Conservation (phyloP, 805 yeast species). For the Scheffersomyces amazonensis region DNA sequence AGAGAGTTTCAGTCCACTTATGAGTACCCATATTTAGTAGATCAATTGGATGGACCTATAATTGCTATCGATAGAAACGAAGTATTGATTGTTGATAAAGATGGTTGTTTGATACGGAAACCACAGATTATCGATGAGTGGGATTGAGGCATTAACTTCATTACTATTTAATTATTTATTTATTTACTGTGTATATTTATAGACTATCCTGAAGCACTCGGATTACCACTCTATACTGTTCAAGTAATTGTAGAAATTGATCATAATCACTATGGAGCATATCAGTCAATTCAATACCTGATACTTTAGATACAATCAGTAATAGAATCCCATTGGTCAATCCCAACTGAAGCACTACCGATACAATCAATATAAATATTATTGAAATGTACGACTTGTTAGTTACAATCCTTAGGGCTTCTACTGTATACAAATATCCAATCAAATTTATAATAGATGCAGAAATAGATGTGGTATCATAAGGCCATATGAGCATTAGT, state of each 20-base stretch:
- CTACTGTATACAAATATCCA: conserved; percentile 62
- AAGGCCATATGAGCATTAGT: conserved; percentile 94
- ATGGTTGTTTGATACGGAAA: conserved; percentile 20
- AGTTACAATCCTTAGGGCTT: conserved; percentile 41
- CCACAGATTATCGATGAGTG: conserved; percentile 6
- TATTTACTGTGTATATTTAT: neutral
- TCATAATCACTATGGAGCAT: conserved; percentile 11
- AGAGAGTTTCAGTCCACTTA: conserved; percentile 71
- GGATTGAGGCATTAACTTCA: conserved; percentile 2
- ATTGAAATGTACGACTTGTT: conserved; percentile 12
- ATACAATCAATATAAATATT: conserved; percentile 10
- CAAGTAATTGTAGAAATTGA: conserved; percentile 1
- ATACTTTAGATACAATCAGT: conserved; percentile 4
- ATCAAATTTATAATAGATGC: conserved; percentile 57
- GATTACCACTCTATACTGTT: neutral
- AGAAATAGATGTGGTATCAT: conserved; percentile 69
- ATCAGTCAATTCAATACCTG: conserved; percentile 6
- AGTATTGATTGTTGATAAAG: conserved; percentile 24
- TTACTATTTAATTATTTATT: neutral
- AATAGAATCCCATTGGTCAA: conserved; percentile 13
- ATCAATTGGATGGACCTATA: conserved; percentile 82
- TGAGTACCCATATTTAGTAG: conserved; percentile 70
- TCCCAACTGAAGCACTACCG: conserved; percentile 13
- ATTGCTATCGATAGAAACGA: conserved; percentile 59
- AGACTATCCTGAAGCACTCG: neutral